phyloP scores from a whole-genome alignment of 345 rosid species.

The Pistacia atlantica region DNA sequence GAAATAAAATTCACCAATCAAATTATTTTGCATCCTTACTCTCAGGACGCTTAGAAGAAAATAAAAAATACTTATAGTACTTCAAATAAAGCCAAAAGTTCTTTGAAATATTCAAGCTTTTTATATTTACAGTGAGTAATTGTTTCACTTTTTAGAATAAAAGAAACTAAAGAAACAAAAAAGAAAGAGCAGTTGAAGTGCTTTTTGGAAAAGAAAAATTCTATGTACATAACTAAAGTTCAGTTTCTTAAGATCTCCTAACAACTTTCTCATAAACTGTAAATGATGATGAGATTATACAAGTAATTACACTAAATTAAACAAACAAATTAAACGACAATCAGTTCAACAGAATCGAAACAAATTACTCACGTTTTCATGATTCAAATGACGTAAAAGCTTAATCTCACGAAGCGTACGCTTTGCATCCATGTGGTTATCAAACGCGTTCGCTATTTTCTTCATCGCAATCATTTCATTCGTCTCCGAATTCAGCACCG shows the following conservation, averaged over 20 bases:
- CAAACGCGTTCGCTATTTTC: conserved; percentile 96
- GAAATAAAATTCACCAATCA: no score
- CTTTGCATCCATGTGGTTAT: conserved; percentile 94
- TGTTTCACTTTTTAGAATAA: no score
- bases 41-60: no score
- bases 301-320: neutral
- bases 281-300: neutral
- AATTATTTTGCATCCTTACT: no score
- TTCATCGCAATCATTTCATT: conserved; percentile 93
- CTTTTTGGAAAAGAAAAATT: no score
- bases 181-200: no score
- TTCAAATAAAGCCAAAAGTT: no score
- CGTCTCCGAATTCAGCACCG: conserved; percentile 89
- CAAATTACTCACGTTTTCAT: conserved; percentile 70
- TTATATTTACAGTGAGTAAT: no score
- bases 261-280: neutral
- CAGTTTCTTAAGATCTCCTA: neutral
- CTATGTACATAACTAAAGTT: neutral
- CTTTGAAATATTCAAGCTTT: no score
- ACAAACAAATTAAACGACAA: neutral
- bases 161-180: no score
- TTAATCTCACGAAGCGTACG: conserved; percentile 98
- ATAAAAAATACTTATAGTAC: no score
- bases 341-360: neutral
- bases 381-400: conserved; percentile 95